Evolutionary conservation across 1,284 basidiomycete genomes (phyloP), one percentile per base, ranked within the genome.

Genomic region (Calocybe gambosa): DNA sequence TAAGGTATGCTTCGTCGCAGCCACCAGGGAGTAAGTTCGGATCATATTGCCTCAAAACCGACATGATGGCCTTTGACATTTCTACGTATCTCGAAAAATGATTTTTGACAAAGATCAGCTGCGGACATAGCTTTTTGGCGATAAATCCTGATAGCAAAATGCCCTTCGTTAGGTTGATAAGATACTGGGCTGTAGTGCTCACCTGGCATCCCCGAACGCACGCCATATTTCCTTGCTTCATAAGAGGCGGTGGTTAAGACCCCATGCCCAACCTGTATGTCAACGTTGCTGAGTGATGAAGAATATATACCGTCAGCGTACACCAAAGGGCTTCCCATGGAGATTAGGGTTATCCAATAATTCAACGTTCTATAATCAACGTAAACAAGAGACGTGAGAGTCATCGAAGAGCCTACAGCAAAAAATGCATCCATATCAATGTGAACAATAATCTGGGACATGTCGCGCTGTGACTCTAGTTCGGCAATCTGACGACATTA

Each of bases 81-180:
- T 86, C 84, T 35, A 69, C 71, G 55, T 93, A 93, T 28, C 81
- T 73, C 7, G 75, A 65, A 54, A 81, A 83, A 52, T 85, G 74
- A 46, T 74, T 76, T 6, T 69, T 64, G 39, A 95, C 74, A 37
- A 92, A 69, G 36, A 91, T 82, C n/a, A 99, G 77, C 7, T 94
- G 81, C 1, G 94, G 93, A 61, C 93, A 98, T 7, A 99, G 78
- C 58, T 92, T 94, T 68, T 85, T 87, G 12, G 94, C 95, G 35
- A 98, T 85, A 62, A 93, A 94, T 39, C 81, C 89, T 76, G n/a
- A 8, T n/a, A 34, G n/a, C 3, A 15, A 15, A 5, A 5, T 7
- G 21, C 7, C 7, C 28, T n/a, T 29, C 28, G 13, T 5, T 29
- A 34, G 3, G 31, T n/a, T 8, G 15, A 34, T 8, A 15, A 16